Base-by-base conservation (phyloP, 1,139 yeast genomes). In the Spathaspora sp. region DNA sequence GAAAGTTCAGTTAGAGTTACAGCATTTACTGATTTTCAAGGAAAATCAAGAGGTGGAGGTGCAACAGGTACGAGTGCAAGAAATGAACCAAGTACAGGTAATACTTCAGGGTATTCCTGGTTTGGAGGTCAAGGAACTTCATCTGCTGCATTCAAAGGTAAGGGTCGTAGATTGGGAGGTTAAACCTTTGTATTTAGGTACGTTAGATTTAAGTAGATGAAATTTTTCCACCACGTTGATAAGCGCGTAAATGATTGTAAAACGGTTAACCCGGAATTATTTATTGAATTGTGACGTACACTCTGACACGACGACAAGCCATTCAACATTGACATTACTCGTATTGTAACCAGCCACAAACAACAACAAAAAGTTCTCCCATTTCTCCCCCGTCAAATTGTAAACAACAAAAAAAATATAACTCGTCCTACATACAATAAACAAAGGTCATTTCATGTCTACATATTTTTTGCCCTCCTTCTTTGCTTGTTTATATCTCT, bases 151-250 rank as follows among this genome's bases (percentile, higher is more conserved):
- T 70, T 70, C 50, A 53, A 54, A 43, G 76, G 76, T 8, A 64
- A 57, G 53, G 76, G 76, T 16, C 66, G 59, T 45, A 57, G 74
- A 43, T 60, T 70, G 54, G 74, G 74, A 7, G 60, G 55, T 45
- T 63, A 51, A 11, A n/a, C 17, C 4, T n/a, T 29, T 6, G 3
- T n/a, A 13, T n/a, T 7, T 29, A 7, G 10, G 38, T 34, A 8
- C 38, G 15, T 36, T 15, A 20, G 39, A 29, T 6, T 29, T 29
- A 13, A n/a, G 4, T 29, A 29, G 4, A 13, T 26, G 5, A 9
- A 31, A 13, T 13, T 31, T 31, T 31, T 31, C 17, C 13, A 13
- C 36, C 36, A 31, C 36, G 36, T 31, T 31, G 3, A 11, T 25
- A 3, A 7, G 23, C 23, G 23, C 23, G 23, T 20, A n/a, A n/a